Conservation (phyloP, 129 eudicot genomes). For the Oenanthe sinensis region DNA sequence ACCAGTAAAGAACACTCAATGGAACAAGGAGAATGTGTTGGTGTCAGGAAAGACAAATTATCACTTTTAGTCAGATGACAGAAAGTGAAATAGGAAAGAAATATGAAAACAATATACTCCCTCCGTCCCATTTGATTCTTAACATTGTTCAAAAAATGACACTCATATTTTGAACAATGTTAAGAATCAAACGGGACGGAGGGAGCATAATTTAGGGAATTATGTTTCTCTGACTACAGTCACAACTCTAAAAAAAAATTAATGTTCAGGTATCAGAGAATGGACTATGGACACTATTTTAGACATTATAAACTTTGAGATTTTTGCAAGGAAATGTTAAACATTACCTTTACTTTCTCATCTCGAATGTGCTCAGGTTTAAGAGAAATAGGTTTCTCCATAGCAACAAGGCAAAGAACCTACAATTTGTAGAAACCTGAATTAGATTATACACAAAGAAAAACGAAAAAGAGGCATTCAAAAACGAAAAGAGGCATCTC, state of each 20-base stretch:
- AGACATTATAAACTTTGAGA: neutral
- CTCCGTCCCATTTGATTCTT: too few species aligned
- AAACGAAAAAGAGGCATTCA: neutral
- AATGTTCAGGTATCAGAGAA: neutral
- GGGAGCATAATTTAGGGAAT: neutral
- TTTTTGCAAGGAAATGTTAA: neutral
- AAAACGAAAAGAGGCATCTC: neutral
- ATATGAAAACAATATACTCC: neutral
- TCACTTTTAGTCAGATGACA: neutral
- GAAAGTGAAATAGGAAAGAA: neutral
- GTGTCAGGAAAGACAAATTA: neutral
- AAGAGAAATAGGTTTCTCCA: constrained; percentile 94
- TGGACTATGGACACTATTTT: neutral
- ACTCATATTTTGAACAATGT: too few species aligned
- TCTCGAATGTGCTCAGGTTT: constrained; percentile 97
- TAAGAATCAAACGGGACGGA: too few species aligned
- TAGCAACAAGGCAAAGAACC: constrained; percentile 92
- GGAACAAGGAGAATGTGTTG: neutral
- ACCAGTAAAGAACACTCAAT: neutral
- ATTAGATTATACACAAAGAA: neutral
- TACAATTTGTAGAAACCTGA: constrained; percentile 14
- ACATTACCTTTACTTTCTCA: constrained; percentile 91
- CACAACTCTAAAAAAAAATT: neutral
- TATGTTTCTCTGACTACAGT: neutral
- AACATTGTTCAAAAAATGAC: too few species aligned